A percentile compares a stretch with the other conserved stretches of the same genome.
phyloP scores from a whole-genome alignment of 176 grass and related monocot genomes.

The Canna indica region DNA sequence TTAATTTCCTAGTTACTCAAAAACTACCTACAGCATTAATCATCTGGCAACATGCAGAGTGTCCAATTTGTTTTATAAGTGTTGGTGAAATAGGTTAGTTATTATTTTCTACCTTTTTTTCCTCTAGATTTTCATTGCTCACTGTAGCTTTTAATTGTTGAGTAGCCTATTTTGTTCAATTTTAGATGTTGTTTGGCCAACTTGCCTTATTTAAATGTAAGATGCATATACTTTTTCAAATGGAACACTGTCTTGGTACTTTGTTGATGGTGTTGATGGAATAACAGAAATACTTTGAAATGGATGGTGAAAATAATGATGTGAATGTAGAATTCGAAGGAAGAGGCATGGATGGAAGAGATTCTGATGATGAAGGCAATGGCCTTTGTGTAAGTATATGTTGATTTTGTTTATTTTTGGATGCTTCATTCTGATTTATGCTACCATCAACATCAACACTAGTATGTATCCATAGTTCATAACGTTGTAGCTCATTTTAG shows the following conservation, averaged over 20 bases:
- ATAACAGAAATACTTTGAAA: conserved; percentile 35
- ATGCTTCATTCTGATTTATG: background rate
- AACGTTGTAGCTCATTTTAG: background rate
- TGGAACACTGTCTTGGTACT: background rate
- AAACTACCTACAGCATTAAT: too few species aligned
- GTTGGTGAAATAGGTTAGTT: too few species aligned
- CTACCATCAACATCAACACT: background rate
- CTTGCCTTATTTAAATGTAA: too few species aligned
- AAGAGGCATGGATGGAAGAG: conserved; percentile 28
- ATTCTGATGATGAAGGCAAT: conserved; percentile 56
- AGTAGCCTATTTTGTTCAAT: too few species aligned
- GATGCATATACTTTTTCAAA: too few species aligned
- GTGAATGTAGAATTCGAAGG: conserved; percentile 32
- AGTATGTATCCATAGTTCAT: background rate
- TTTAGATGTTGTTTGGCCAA: too few species aligned
- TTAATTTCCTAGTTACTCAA: too few species aligned
- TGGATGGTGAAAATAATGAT: conserved; percentile 32
- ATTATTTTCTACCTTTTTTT: too few species aligned
- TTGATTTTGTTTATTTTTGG: conserved; percentile 8
- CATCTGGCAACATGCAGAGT: too few species aligned
- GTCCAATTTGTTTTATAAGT: too few species aligned
- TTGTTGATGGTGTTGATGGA: conserved; percentile 23
- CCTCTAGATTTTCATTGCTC: too few species aligned
- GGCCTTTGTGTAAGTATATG: conserved; percentile 39
- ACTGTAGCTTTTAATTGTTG: too few species aligned